A percentile compares a stretch with the other conserved stretches of the same genome.
phyloP scores from a whole-genome alignment of 495 filamentous ascomycete species.

The Podospora anserina region DNA sequence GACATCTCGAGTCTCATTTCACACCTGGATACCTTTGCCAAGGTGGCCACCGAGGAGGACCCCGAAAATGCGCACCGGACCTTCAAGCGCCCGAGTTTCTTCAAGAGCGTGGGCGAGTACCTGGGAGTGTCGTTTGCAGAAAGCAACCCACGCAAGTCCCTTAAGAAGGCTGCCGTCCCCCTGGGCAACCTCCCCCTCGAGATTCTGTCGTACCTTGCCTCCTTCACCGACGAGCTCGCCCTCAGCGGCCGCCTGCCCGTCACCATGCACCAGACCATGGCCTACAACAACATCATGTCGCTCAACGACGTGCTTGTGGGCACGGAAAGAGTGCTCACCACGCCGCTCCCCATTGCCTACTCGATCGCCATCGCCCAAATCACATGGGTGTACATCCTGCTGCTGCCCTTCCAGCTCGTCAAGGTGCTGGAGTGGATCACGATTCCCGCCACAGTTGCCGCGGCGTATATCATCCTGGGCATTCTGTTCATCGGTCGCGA shows the following conservation, averaged over 20 bases:
- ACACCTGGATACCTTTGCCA: conserved; percentile 68
- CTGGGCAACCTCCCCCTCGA: conserved; percentile 77
- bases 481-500: conserved; percentile 80
- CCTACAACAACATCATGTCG: conserved; percentile 51
- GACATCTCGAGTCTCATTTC: conserved; percentile 58
- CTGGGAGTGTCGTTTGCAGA: conserved; percentile 67
- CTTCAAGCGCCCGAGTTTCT: conserved; percentile 45
- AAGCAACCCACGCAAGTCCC: conserved; percentile 68
- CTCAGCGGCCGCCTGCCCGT: conserved; percentile 54
- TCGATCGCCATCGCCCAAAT: conserved; percentile 83
- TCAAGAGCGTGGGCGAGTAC: conserved; percentile 65
- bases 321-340: conserved; percentile 78
- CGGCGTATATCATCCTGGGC: conserved; percentile 87
- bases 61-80: conserved; percentile 37
- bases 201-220: conserved; percentile 67
- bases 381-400: conserved; percentile 79
- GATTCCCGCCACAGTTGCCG: conserved; percentile 77
- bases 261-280: conserved; percentile 48
- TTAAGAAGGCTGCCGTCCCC: conserved; percentile 61
- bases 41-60: conserved; percentile 56
- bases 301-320: conserved; percentile 73
- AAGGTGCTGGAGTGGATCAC: conserved; percentile 60
- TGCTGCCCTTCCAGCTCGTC: conserved; percentile 84
- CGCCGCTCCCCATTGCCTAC: conserved; percentile 81
- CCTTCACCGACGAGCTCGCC: conserved; percentile 58